These are phyloP conservation scores for Stromatinia cepivora DNA, from an alignment of 2,329 filamentous ascomycete genomes.

Conservation along the genomic window DNA sequence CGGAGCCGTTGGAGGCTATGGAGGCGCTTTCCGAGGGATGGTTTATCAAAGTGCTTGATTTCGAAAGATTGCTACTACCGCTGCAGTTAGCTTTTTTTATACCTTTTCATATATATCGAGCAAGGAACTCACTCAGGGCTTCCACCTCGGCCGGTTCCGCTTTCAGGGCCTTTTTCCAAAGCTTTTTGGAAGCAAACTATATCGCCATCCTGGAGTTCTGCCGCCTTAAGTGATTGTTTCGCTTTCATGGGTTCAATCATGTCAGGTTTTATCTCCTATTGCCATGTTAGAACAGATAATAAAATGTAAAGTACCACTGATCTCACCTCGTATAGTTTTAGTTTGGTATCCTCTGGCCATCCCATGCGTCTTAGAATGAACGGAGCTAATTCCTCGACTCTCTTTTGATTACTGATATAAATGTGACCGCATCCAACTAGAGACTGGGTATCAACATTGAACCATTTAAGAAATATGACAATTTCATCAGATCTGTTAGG, in stretches of 20 bases:
- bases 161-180: slow-evolving; percentile 54
- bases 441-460: slow-evolving; percentile 74
- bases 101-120: not conserved
- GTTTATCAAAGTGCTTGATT: not conserved
- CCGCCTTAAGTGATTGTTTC: slow-evolving; percentile 83
- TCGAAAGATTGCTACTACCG: not conserved
- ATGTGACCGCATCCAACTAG: slow-evolving; percentile 77
- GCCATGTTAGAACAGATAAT: slow-evolving; percentile 30
- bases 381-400: slow-evolving; percentile 79
- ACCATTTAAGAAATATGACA: slow-evolving; percentile 89
- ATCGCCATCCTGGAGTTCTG: slow-evolving; percentile 95
- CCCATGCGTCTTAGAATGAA: slow-evolving; percentile 79
- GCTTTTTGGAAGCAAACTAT: slow-evolving; percentile 90
- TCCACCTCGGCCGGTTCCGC: slow-evolving; percentile 44
- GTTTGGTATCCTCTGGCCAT: slow-evolving; percentile 73
- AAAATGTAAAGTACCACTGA: not conserved
- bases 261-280: slow-evolving; percentile 86
- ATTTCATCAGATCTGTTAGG: slow-evolving; percentile 62
- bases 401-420: slow-evolving; percentile 85
- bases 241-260: slow-evolving; percentile 96
- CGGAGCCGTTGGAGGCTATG: not conserved
- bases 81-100: not conserved
- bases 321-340: slow-evolving; percentile 74
- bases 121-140: slow-evolving; percentile 16
- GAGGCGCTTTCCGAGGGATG: not conserved